A percentile compares a stretch with the other conserved stretches of the same genome.
These are phyloP conservation scores for Triadica sebifera DNA, from an alignment of 345 rosid genomes.

Conservation along the genomic window DNA sequence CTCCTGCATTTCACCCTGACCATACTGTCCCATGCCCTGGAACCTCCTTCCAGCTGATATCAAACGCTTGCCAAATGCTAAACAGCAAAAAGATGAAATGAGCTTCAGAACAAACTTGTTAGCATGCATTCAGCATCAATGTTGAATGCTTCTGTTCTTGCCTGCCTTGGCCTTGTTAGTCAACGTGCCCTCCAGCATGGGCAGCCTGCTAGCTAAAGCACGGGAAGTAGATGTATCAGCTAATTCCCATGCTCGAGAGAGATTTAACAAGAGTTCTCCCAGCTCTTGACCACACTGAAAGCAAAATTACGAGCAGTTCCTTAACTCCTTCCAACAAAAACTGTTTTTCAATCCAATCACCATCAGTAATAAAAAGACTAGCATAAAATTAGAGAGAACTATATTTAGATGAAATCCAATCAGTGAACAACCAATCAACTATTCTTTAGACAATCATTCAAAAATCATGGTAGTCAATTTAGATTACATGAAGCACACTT, in stretches of 20 bases:
- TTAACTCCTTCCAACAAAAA: neutral
- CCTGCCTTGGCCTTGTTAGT: slow-evolving; percentile 65
- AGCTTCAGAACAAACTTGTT: slow-evolving; percentile 28
- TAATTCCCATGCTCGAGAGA: slow-evolving; percentile 78
- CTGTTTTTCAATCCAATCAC: neutral
- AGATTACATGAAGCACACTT: neutral
- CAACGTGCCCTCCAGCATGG: slow-evolving; percentile 48
- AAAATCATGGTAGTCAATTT: neutral
- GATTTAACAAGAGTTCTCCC: slow-evolving; percentile 65
- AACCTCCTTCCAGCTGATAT: slow-evolving; percentile 81
- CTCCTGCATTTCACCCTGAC: slow-evolving; percentile 87
- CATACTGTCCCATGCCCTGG: slow-evolving; percentile 88
- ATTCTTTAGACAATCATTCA: neutral
- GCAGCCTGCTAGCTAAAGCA: slow-evolving; percentile 56
- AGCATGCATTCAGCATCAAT: slow-evolving; percentile 24
- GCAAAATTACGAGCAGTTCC: slow-evolving; percentile 5
- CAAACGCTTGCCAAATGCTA: slow-evolving; percentile 85
- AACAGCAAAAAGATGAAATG: slow-evolving; percentile 31
- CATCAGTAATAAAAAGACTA: neutral
- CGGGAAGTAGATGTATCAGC: slow-evolving; percentile 71
- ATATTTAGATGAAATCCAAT: neutral
- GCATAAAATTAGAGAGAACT: neutral
- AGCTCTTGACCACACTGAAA: slow-evolving; percentile 81
- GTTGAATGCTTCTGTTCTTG: slow-evolving; percentile 33
- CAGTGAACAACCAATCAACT: neutral